A percentile compares a stretch with the other conserved stretches of the same genome.
Conservation (phyloP, 805 yeast genomes). For the Myxozyma kluyveri region DNA sequence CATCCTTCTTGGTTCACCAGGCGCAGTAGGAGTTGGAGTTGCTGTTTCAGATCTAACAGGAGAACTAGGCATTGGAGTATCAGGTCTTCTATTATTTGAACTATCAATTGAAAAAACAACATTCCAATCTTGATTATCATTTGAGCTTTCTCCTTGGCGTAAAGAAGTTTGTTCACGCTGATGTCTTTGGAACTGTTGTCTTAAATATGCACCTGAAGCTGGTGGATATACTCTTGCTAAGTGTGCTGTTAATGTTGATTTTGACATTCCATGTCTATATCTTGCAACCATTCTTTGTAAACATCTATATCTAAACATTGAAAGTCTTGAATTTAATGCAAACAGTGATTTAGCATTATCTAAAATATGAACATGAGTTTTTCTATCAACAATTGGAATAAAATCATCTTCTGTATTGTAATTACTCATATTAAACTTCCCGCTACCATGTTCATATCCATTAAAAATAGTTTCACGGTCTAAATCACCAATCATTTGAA, state of each 20-base stretch:
- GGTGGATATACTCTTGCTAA: conserved; percentile 12
- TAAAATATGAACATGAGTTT: conserved; percentile 10
- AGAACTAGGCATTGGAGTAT: too few species aligned
- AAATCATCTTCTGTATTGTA: background rate
- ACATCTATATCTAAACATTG: conserved; percentile 9
- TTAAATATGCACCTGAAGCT: conserved; percentile 6
- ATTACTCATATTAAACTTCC: too few species aligned
- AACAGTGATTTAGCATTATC: conserved; percentile 9
- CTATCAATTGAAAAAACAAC: conserved; percentile 10
- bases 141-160: background rate
- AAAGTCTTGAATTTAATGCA: conserved; percentile 8
- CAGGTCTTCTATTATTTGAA: too few species aligned
- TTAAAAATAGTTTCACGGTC: background rate
- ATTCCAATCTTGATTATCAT: background rate
- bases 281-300: conserved; percentile 7
- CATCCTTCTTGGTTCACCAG: background rate
- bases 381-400: background rate
- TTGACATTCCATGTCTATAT: conserved; percentile 5
- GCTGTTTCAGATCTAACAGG: background rate
- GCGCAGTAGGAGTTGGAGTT: background rate
- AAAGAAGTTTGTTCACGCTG: background rate
- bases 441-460: too few species aligned
- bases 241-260: conserved; percentile 9
- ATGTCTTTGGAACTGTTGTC: conserved; percentile 6
- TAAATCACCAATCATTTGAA: background rate